These are phyloP conservation scores for Chaetothyriales sp. DNA, from an alignment of 2,329 filamentous ascomycete species.

Conservation along the genomic window DNA sequence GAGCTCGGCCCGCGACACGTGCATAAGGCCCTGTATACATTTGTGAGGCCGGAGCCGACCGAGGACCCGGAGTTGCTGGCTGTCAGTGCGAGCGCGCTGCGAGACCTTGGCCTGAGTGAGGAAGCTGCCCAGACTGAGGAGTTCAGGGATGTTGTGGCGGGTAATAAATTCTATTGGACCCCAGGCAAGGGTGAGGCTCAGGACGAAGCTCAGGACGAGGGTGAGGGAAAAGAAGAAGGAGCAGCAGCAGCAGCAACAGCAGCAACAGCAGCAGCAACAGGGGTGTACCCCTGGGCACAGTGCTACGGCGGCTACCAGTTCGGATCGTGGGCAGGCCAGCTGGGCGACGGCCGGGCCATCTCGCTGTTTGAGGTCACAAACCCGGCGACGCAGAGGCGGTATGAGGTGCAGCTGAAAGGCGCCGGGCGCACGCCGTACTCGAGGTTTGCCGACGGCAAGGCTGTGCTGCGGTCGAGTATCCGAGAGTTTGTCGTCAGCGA, in stretches of 20 bases:
- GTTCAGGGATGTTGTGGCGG: constrained; percentile 63
- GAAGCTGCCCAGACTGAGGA: constrained; percentile 55
- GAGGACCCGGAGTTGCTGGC: constrained; percentile 63
- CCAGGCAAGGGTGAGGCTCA: constrained; percentile 43
- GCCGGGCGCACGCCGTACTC: constrained; percentile 89
- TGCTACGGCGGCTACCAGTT: constrained; percentile 64
- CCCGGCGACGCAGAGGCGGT: constrained; percentile 52
- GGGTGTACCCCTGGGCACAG: constrained; percentile 96
- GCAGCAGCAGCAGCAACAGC: constrained; percentile 34
- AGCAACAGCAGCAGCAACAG: constrained; percentile 37
- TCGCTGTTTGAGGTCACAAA: constrained; percentile 84
- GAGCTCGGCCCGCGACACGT: constrained; percentile 69
- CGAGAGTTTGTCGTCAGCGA: constrained; percentile 90
- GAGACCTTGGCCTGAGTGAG: constrained; percentile 59
- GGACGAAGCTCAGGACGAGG: constrained; percentile 21
- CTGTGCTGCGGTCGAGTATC: constrained; percentile 81
- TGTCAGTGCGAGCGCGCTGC: constrained; percentile 63
- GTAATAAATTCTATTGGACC: constrained; percentile 61
- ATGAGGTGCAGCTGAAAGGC: constrained; percentile 88
- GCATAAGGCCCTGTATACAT: constrained; percentile 73
- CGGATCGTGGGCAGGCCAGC: constrained; percentile 86
- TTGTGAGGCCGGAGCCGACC: constrained; percentile 64
- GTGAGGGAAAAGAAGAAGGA: too few species aligned
- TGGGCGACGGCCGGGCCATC: constrained; percentile 88
- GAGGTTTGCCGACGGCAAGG: constrained; percentile 88